Percentiles rank a stretch among this genome's conserved stretches.
Conservation (phyloP, 1,284 basidiomycete species). For the Pholiota adiposa region DNA sequence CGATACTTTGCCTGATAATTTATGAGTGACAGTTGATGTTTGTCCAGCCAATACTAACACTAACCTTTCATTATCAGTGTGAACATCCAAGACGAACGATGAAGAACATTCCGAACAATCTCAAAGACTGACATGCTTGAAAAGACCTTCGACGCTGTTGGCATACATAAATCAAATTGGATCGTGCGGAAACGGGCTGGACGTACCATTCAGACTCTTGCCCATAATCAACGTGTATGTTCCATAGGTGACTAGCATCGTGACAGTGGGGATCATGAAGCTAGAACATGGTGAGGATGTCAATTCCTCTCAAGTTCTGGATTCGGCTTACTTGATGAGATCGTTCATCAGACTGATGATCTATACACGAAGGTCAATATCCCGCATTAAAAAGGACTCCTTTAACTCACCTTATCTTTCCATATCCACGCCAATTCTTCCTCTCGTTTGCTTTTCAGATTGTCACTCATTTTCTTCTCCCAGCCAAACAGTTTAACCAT, state of each 20-base stretch:
- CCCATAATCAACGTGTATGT: slow-evolving; percentile 52
- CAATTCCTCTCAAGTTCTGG: slow-evolving; percentile 31
- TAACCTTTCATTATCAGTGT: slow-evolving; percentile 21
- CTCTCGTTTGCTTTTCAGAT: slow-evolving; percentile 54
- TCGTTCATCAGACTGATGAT: slow-evolving; percentile 20
- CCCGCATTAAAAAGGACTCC: slow-evolving; percentile 17
- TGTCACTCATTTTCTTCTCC: slow-evolving; percentile 58
- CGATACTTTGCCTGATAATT: slow-evolving; percentile 48
- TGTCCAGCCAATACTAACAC: neutral
- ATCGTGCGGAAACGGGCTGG: neutral
- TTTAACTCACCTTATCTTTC: slow-evolving; percentile 41
- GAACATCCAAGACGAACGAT: slow-evolving; percentile 20
- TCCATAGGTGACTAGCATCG: slow-evolving; percentile 70
- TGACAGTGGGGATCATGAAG: slow-evolving; percentile 63
- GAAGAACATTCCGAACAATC: slow-evolving; percentile 26
- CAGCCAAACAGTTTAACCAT: slow-evolving; percentile 79
- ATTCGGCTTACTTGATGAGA: slow-evolving; percentile 42
- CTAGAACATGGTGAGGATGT: slow-evolving; percentile 33
- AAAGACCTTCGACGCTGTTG: slow-evolving; percentile 23
- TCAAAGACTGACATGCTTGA: slow-evolving; percentile 32
- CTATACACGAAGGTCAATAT: slow-evolving; percentile 21
- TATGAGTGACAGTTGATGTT: neutral
- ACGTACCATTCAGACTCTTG: slow-evolving; percentile 33
- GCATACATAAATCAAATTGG: slow-evolving; percentile 26
- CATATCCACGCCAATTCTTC: slow-evolving; percentile 56